Evolutionary conservation across 192 early-diverging fungal species (phyloP).

Genomic region (Umbelopsis isabellina): DNA sequence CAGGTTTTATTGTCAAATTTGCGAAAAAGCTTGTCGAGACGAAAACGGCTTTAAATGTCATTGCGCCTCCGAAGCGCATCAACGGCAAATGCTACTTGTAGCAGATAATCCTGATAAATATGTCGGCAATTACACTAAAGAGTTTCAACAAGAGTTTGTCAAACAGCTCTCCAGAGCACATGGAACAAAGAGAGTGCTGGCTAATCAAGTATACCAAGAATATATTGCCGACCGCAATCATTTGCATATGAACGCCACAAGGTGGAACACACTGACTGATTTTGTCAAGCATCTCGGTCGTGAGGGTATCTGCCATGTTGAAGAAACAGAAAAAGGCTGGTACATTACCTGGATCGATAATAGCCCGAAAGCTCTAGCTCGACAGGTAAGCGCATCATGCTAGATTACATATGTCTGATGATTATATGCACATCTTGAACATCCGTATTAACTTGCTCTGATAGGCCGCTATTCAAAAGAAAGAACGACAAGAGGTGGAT

Average conservation of each 20-base stretch:
- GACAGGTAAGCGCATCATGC: conserved; percentile 51
- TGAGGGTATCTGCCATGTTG: conserved; percentile 81
- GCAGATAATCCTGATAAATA: conserved; percentile 79
- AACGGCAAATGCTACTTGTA: conserved; percentile 88
- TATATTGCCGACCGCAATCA: conserved; percentile 90
- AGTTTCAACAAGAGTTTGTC: conserved; percentile 86
- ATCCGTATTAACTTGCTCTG: not conserved
- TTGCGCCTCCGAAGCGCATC: conserved; percentile 86
- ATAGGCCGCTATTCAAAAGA: conserved; percentile 76
- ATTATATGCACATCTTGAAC: too few species aligned
- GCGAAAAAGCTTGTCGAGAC: conserved; percentile 87
- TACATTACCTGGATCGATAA: conserved; percentile 92
- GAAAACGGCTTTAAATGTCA: conserved; percentile 98
- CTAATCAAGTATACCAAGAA: conserved; percentile 98
- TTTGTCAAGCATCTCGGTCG: conserved; percentile 87
- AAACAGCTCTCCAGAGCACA: conserved; percentile 81
- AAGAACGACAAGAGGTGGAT: conserved; percentile 78
- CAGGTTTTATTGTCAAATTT: conserved; percentile 95
- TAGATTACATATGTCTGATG: not conserved
- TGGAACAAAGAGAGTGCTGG: conserved; percentile 80
- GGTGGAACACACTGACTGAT: conserved; percentile 88
- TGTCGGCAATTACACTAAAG: conserved; percentile 72
- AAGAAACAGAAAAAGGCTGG: conserved; percentile 91
- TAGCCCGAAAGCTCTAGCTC: conserved; percentile 82
- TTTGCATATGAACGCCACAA: conserved; percentile 95